Evolutionary conservation across 148 eudicot species (phyloP).

Genomic region (Arbutus unedo): DNA sequence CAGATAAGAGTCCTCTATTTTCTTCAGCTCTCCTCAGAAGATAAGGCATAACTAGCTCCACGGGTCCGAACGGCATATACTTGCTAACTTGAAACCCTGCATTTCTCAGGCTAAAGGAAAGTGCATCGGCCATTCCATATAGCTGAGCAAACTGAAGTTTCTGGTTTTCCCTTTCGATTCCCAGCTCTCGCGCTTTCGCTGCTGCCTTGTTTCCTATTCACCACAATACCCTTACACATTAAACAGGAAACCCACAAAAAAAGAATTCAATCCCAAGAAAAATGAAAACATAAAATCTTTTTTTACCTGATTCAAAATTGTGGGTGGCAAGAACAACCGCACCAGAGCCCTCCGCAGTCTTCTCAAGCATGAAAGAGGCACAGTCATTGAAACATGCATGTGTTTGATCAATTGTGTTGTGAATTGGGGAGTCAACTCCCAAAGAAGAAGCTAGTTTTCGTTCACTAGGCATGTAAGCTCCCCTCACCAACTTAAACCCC

Average conservation of each 20-base stretch:
- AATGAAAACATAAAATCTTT: not conserved
- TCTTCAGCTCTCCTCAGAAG: constrained; percentile 89
- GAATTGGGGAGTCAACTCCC: constrained; percentile 77
- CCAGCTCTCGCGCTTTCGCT: constrained; percentile 47
- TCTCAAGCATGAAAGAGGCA: constrained; percentile 70
- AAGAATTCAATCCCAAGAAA: not conserved
- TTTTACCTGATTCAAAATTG: constrained; percentile 74
- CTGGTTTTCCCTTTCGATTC: constrained; percentile 46
- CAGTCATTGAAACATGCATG: constrained; percentile 74
- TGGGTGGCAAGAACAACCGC: constrained; percentile 86
- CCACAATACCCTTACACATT: not conserved
- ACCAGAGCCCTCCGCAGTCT: constrained; percentile 51
- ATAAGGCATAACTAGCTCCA: constrained; percentile 78
- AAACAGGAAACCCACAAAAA: not conserved
- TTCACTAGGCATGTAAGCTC: constrained; percentile 85
- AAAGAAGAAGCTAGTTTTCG: constrained; percentile 49
- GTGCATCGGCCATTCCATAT: constrained; percentile 84
- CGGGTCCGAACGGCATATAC: constrained; percentile 83
- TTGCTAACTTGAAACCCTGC: constrained; percentile 94
- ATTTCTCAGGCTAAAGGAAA: constrained; percentile 66
- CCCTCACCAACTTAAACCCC: constrained; percentile 87
- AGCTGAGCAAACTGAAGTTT: constrained; percentile 81
- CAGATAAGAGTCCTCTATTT: constrained; percentile 68
- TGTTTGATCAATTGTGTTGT: constrained; percentile 51
- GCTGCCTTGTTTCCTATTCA: constrained; percentile 65